Base-by-base conservation (phyloP, 129 eudicot species). In the Silybum marianum region DNA sequence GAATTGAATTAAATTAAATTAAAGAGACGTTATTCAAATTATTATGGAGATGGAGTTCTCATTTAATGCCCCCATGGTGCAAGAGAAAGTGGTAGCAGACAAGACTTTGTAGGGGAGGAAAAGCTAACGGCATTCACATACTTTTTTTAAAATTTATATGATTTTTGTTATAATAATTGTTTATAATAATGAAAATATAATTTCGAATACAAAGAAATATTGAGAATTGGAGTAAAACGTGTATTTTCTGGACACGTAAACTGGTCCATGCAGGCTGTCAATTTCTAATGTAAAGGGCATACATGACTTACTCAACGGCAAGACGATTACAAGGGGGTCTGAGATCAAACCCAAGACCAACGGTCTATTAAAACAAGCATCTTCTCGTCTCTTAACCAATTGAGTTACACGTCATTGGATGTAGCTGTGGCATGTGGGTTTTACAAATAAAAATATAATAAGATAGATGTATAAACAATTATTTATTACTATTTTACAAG, bases 31-130 rank as follows among this genome's bases (percentile, higher is more conserved):
- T n/a, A 38, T 51, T 51, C 13, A 7, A 72, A 16, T 12, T 80
- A 72, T 75, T 80, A 72, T 75, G 7, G 70, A 44, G 21, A 69
- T 69, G 81, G 44, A n/a, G 30, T 1, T 76, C 18, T 68, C 25
- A 81, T 68, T 82, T 54, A 82, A 75, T 46, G 76, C 13, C 23
- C 66, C 69, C 71, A 40, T 70, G 78, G 71, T 48, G 83, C 38
- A 79, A 68, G 69, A 74, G 75, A 74, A 26, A 73, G 34, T 62
- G 79, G 67, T 18, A 81, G 66, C 66, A 58, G 66, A 58, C 66
- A 58, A 58, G 66, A 58, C 66, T 58, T 58, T 75, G 85, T 68
- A 22, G 42, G 44, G 9, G 22, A 62, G 4, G 36, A 6, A 60
- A 72, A 40, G 72, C 8, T 72, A 60, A 71, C 78, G 83, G 54